A percentile compares a stretch with the other conserved stretches of the same genome.
phyloP scores from a whole-genome alignment of 225 moss, liverwort and hornwort species.

The Takakia lepidozioides region DNA sequence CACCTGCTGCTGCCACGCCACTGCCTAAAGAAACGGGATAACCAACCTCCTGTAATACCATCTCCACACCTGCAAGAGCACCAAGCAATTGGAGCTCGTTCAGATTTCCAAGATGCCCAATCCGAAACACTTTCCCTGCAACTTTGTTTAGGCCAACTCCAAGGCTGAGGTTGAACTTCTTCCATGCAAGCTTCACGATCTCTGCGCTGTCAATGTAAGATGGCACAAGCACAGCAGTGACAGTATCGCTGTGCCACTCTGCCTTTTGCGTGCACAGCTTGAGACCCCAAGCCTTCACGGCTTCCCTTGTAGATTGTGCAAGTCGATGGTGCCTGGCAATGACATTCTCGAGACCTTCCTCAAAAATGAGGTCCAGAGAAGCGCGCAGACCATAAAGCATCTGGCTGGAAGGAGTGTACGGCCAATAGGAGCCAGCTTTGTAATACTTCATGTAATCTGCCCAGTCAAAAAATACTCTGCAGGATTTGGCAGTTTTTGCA shows the following conservation, averaged over 20 bases:
- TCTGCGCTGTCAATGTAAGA: constrained; percentile 52
- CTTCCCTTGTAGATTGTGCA: constrained; percentile 65
- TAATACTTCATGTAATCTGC: constrained; percentile 66
- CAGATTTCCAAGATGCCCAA: constrained; percentile 80
- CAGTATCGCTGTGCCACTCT: constrained; percentile 77
- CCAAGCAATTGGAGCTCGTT: constrained; percentile 96
- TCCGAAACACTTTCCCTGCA: constrained; percentile 75
- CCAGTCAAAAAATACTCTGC: constrained; percentile 81
- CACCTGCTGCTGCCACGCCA: constrained; percentile 80
- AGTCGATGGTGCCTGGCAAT: constrained; percentile 66
- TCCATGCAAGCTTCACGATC: constrained; percentile 71
- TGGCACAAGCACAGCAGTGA: constrained; percentile 78
- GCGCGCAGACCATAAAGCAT: constrained; percentile 76
- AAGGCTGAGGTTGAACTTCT: constrained; percentile 88
- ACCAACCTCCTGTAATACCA: constrained; percentile 57
- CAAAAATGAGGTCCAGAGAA: constrained; percentile 68
- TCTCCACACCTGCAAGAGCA: constrained; percentile 74
- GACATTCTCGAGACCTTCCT: constrained; percentile 90
- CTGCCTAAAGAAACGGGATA: constrained; percentile 61
- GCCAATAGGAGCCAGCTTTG: constrained; percentile 54
- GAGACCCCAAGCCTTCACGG: constrained; percentile 86
- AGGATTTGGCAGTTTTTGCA: constrained; percentile 39
- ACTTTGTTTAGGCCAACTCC: constrained; percentile 81
- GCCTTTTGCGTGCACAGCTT: constrained; percentile 51
- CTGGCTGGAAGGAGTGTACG: constrained; percentile 84